Percentiles rank a stretch among this genome's conserved stretches.
phyloP scores from a whole-genome alignment of 306 rosid genomes.

The Pyrus pyrifolia region DNA sequence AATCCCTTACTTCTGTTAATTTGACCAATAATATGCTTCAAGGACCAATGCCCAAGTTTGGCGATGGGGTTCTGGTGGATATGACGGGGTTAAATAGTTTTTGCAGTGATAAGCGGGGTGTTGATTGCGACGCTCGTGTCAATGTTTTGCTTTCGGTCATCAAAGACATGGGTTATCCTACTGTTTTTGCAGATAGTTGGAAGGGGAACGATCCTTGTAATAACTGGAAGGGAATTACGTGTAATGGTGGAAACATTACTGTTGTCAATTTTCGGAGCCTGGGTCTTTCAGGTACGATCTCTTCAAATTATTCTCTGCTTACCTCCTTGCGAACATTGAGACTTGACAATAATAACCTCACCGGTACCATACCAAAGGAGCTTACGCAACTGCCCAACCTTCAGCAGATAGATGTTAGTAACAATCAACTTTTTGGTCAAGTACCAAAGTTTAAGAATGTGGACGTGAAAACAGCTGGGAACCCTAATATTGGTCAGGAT shows the following conservation, averaged over 20 bases:
- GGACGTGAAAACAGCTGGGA: conserved; percentile 33
- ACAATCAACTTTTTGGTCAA: conserved; percentile 45
- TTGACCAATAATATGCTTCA: conserved; percentile 68
- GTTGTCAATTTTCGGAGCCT: conserved; percentile 44
- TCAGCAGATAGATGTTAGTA: conserved; percentile 46
- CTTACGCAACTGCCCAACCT: conserved; percentile 43
- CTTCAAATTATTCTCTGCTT: conserved; percentile 42
- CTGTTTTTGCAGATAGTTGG: conserved; percentile 56
- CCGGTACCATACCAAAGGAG: conserved; percentile 52
- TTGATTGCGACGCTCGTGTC: conserved; percentile 47
- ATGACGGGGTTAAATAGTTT: conserved; percentile 35
- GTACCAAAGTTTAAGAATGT: conserved; percentile 46
- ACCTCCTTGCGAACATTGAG: conserved; percentile 33
- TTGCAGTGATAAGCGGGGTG: conserved; percentile 33
- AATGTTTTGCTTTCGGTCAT: conserved; percentile 34
- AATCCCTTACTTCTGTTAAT: conserved; percentile 32
- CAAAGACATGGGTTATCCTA: conserved; percentile 53
- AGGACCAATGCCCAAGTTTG: conserved; percentile 59
- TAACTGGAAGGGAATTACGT: conserved; percentile 48
- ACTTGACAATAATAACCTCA: conserved; percentile 42
- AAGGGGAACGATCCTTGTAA: conserved; percentile 63
- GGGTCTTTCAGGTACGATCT: conserved; percentile 64
- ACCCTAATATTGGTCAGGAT: conserved; percentile 60
- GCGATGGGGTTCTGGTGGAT: conserved; percentile 27
- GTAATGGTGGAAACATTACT: conserved; percentile 29